Percentiles rank a stretch among this genome's conserved stretches.
Conservation (phyloP, 108 stramenopile species). For the Cyclostephanos tholiformis region DNA sequence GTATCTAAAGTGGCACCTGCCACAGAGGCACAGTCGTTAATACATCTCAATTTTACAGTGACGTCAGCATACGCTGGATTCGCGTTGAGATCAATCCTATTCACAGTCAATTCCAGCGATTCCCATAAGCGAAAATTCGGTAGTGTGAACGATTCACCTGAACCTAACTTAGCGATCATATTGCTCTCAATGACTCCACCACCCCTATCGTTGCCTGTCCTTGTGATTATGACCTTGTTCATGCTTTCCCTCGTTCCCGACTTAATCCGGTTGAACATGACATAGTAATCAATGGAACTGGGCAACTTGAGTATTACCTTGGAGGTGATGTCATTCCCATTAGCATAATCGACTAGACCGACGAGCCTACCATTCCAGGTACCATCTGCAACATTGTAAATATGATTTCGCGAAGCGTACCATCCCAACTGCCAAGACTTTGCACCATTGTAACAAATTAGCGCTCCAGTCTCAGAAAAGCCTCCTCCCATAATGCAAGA, state of each 20-base stretch:
- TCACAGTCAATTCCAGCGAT: neutral
- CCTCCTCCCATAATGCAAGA: conserved; percentile 15
- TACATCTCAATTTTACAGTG: too few species aligned
- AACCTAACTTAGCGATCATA: too few species aligned
- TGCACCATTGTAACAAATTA: neutral
- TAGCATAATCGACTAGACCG: conserved; percentile 18
- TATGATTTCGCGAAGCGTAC: conserved; percentile 9
- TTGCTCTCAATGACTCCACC: neutral
- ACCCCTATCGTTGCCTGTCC: neutral
- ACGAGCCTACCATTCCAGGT: conserved; percentile 21
- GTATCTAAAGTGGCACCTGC: too few species aligned
- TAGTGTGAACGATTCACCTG: too few species aligned
- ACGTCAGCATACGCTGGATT: conserved; percentile 8
- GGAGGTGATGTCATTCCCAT: conserved; percentile 12
- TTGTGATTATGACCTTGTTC: conserved; percentile 12
- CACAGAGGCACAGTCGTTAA: too few species aligned
- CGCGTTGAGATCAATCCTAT: conserved; percentile 9
- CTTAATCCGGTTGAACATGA: conserved; percentile 9
- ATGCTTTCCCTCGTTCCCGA: neutral
- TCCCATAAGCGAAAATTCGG: too few species aligned
- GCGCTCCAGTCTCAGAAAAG: neutral
- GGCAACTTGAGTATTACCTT: too few species aligned
- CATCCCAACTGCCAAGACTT: conserved; percentile 11
- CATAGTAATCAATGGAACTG: conserved; percentile 5
- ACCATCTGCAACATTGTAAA: conserved; percentile 19